Percentiles rank a stretch among this genome's conserved stretches.
These are phyloP conservation scores for Candida frijolesensis DNA, from an alignment of 1,139 yeast species.

Conservation along the genomic window DNA sequence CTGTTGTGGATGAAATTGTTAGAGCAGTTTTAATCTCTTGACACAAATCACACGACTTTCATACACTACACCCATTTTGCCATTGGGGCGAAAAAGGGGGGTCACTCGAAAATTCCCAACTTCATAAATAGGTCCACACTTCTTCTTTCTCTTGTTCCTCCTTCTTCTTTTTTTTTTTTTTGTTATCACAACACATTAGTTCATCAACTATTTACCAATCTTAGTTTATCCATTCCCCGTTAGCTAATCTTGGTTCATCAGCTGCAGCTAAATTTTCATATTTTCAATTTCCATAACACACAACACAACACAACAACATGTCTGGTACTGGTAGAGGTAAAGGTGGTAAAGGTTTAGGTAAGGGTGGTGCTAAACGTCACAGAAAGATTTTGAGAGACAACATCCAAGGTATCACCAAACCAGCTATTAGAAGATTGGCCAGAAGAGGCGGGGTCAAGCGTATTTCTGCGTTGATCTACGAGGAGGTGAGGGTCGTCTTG, in stretches of 20 bases:
- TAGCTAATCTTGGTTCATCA: not conserved
- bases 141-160: not conserved
- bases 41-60: not conserved
- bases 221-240: not conserved
- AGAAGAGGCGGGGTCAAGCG: constrained; percentile 99
- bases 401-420: constrained; percentile 99
- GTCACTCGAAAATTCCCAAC: not conserved
- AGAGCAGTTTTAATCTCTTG: not conserved
- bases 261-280: not conserved
- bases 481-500: constrained; percentile 96
- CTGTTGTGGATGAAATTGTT: not conserved
- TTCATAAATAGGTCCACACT: constrained; percentile 3
- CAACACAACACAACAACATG: not conserved
- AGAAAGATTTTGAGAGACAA: constrained; percentile 99
- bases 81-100: not conserved
- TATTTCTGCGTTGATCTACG: constrained; percentile 97
- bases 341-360: constrained; percentile 99
- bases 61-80: not conserved
- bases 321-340: constrained; percentile 86
- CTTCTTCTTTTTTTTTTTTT: not conserved
- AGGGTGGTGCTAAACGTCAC: constrained; percentile 99
- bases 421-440: constrained; percentile 99
- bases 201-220: not conserved
- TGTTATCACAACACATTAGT: not conserved
- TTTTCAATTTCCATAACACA: too few species aligned